Evolutionary conservation across 2,329 filamentous ascomycete genomes (phyloP), one percentile per base, ranked within the genome.

Genomic region (Fusarium udum): DNA sequence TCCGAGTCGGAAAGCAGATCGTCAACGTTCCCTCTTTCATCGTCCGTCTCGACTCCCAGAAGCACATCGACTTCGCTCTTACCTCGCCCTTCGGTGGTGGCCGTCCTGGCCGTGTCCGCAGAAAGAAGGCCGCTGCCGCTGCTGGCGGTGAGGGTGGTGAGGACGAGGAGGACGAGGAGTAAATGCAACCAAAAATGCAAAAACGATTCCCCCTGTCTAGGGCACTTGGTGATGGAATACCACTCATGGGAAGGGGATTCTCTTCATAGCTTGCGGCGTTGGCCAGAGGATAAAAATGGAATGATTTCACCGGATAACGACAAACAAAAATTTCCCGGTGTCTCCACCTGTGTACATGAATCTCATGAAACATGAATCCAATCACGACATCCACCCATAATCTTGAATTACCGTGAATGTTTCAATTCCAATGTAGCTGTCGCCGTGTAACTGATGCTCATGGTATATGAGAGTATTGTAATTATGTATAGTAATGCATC

Each of bases 1-100:
- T 99, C 89, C 96, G 95, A 84, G 96, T 99, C 84, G 96, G 96
- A 88, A 99, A 99, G 94, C 96, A 99, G 91, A 98, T 99, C 85
- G 96, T 99, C 91, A 99, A 99, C 88, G 96, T 99, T 72, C 96
- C 96, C 78, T 98, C 95, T 64, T 99, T 97, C 93, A 93, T 99
- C 85, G 96, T 99, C 87, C 96, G 96, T 88, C 94, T 99, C 83
- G 96, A 99, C 91, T 98, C 95, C 82, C 96, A 99, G 92, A 99
- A 99, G 94, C 96, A 99, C 93, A 98, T 99, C 83, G 96, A 99
- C 91, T 98, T 99, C 86, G 91, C 96, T 75, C 92, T 99, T 78
- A 97, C 92, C 87, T 98, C 95, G 84, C 95, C 96, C 85, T 98
- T 97, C 83, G 96, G 96, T 87, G 95, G 95, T 85, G 96, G 96